Conservation (phyloP, 345 rosid genomes). For the Rhizophora mangle region DNA sequence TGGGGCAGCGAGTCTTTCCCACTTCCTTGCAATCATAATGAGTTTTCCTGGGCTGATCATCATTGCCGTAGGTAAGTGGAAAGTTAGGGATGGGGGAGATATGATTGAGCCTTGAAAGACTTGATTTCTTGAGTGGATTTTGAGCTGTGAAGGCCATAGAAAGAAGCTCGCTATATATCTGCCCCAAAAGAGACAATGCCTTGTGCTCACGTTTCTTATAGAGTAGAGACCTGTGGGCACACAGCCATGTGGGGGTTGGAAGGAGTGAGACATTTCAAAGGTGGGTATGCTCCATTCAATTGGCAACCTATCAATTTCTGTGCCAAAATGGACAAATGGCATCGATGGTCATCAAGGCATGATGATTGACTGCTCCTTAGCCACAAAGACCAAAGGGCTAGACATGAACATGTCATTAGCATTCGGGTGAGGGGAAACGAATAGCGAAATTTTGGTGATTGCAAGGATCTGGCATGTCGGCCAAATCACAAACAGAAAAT, state of each 20-base stretch:
- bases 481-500: background rate
- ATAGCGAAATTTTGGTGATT: background rate
- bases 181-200: background rate
- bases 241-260: background rate
- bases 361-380: background rate
- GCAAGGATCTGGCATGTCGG: background rate
- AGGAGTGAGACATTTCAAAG: background rate
- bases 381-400: background rate
- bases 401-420: background rate
- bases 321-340: background rate
- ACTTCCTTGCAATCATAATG: slow-evolving; percentile 12
- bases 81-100: background rate
- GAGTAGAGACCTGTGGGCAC: background rate
- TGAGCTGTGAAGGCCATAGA: background rate
- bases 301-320: background rate
- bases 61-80: background rate
- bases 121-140: background rate
- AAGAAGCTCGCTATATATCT: background rate
- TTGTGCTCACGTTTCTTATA: background rate
- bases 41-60: slow-evolving; percentile 11
- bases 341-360: background rate
- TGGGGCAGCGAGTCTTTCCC: slow-evolving; percentile 14
- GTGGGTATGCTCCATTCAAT: background rate
- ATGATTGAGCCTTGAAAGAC: background rate
- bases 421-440: background rate